phyloP scores from a whole-genome alignment of 148 eudicot species.

The Salicornia ramosissima region DNA sequence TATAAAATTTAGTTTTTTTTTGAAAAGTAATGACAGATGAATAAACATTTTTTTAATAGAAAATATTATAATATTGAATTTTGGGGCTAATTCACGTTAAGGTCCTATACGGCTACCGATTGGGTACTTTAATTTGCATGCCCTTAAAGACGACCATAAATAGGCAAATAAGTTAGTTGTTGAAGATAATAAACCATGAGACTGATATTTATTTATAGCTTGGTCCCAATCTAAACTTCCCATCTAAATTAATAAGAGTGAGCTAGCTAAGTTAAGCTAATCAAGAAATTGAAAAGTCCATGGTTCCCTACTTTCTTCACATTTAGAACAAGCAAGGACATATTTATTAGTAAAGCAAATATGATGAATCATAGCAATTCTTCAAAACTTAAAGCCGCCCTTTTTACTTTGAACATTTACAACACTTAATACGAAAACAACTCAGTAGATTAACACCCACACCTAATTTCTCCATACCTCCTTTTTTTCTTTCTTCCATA shows the following conservation, averaged over 20 bases:
- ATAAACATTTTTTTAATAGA: no score
- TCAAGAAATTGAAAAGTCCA: neutral
- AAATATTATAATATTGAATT: no score
- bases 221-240: neutral
- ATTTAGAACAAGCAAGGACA: neutral
- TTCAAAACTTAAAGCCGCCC: constrained; percentile 8
- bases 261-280: neutral
- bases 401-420: constrained; percentile 16
- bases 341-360: neutral
- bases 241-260: neutral
- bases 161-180: no score
- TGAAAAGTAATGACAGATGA: no score
- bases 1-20: no score
- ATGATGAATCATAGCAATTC: neutral
- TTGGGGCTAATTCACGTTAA: no score
- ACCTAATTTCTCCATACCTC: constrained; percentile 19
- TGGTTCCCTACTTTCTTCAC: neutral
- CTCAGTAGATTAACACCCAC: constrained; percentile 30
- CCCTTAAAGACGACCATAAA: no score
- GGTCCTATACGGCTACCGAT: no score
- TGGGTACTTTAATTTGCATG: no score
- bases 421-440: neutral
- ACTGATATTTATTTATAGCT: constrained; percentile 4
- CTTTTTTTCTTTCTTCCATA: neutral
- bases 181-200: no score